Conservation (phyloP, 1,284 basidiomycete species). For the Mycena citricolor region DNA sequence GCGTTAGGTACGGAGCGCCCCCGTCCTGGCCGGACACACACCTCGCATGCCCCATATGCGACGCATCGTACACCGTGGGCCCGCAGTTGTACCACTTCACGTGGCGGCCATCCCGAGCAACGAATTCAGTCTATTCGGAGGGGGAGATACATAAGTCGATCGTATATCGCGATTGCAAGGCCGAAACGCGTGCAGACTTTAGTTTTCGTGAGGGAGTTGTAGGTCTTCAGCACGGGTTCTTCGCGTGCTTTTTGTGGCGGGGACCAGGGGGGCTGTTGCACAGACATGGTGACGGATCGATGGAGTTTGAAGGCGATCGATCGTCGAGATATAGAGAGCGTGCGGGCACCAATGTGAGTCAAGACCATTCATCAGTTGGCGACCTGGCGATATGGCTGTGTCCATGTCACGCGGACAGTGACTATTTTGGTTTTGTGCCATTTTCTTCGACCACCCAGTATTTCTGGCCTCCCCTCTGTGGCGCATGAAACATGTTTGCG, state of each 20-base stretch:
- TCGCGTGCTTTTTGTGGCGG: slow-evolving; percentile 46
- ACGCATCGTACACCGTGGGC: slow-evolving; percentile 98
- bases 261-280: slow-evolving; percentile 58
- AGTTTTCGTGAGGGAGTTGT: slow-evolving; percentile 91
- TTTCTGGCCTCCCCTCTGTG: no score
- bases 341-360: slow-evolving; percentile 16
- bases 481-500: no score
- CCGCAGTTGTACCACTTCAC: slow-evolving; percentile 99
- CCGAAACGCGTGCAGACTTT: slow-evolving; percentile 58
- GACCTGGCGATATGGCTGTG: not conserved
- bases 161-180: slow-evolving; percentile 26
- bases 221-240: slow-evolving; percentile 79
- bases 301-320: slow-evolving; percentile 2
- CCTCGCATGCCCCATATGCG: slow-evolving; percentile 99
- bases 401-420: no score
- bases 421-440: no score
- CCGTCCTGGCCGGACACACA: slow-evolving; percentile 32
- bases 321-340: slow-evolving; percentile 17
- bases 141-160: slow-evolving; percentile 12
- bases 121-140: slow-evolving; percentile 69
- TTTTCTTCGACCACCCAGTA: no score
- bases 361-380: slow-evolving; percentile 16
- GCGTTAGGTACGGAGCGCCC: slow-evolving; percentile 18
- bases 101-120: slow-evolving; percentile 77
- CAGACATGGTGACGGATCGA: slow-evolving; percentile 32